A percentile compares a stretch with the other conserved stretches of the same genome.
Evolutionary conservation across 2,329 filamentous ascomycete genomes (phyloP).

Genomic region (Alternaria viburni): DNA sequence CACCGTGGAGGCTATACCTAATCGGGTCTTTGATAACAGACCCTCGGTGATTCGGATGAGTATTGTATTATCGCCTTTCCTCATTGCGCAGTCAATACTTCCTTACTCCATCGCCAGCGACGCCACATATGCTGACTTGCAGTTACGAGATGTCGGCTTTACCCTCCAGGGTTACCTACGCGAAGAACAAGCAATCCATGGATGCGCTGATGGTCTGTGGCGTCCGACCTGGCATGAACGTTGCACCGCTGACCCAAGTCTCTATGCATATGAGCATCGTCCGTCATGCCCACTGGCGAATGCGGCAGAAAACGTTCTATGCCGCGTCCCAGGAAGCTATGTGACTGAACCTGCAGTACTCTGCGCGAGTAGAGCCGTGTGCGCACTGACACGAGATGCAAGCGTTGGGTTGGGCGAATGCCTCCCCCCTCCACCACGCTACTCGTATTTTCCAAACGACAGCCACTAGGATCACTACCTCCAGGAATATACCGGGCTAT

Average conservation of each 20-base stretch:
- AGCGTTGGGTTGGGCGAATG: background rate
- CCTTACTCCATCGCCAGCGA: slow-evolving; percentile 4
- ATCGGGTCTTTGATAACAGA: slow-evolving; percentile 24
- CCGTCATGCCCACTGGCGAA: background rate
- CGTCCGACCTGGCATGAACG: slow-evolving; percentile 18
- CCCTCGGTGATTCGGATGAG: slow-evolving; percentile 2
- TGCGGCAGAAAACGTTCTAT: slow-evolving; percentile 7
- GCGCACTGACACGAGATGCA: slow-evolving; percentile 1
- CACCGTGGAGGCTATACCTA: slow-evolving; percentile 4
- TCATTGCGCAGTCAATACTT: slow-evolving; percentile 15
- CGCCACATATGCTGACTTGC: slow-evolving; percentile 34
- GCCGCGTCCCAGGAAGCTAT: background rate
- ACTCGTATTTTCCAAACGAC: slow-evolving; percentile 12
- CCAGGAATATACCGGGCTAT: background rate
- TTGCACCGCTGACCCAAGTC: slow-evolving; percentile 11
- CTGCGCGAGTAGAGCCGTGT: background rate
- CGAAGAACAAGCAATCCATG: slow-evolving; percentile 21
- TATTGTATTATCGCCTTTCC: slow-evolving; percentile 3
- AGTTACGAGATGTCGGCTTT: slow-evolving; percentile 22
- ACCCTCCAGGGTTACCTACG: slow-evolving; percentile 21
- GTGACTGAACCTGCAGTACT: background rate
- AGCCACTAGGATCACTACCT: slow-evolving; percentile 3
- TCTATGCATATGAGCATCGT: background rate
- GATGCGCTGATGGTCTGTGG: slow-evolving; percentile 7
- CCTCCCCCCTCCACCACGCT: slow-evolving; percentile 1